phyloP scores from a whole-genome alignment of 139 green algal species.

The Closterium sp. region DNA sequence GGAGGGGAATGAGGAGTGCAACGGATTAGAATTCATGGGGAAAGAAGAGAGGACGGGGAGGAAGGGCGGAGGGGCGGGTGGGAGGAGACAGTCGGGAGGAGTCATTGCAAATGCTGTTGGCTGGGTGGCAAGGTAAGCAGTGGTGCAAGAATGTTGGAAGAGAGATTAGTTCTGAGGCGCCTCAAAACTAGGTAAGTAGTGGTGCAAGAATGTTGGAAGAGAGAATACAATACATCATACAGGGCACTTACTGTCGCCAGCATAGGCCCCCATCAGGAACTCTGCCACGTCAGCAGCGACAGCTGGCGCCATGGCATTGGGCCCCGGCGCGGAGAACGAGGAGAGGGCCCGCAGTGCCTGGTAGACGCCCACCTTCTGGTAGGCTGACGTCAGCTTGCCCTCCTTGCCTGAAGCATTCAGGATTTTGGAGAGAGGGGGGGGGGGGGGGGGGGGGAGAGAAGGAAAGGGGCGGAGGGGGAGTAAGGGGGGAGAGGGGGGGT shows the following conservation, averaged over 20 bases:
- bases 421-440: neutral
- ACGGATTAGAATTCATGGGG: neutral
- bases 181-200: no score
- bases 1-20: neutral
- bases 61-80: neutral
- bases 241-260: slow-evolving; percentile 34
- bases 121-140: no score
- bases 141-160: no score
- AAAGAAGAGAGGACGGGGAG: neutral
- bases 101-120: no score
- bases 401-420: slow-evolving; percentile 43
- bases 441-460: neutral
- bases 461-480: neutral
- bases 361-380: slow-evolving; percentile 36
- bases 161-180: no score
- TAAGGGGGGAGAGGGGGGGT: neutral
- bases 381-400: slow-evolving; percentile 44
- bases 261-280: slow-evolving; percentile 33
- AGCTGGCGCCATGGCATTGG: neutral
- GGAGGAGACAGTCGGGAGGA: neutral
- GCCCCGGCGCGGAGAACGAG: neutral
- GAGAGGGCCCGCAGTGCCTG: slow-evolving; percentile 15
- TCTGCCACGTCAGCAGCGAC: neutral
- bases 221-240: neutral
- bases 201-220: no score